Base-by-base conservation (phyloP, 176 grass and related monocot species). In the Avena insularis region DNA sequence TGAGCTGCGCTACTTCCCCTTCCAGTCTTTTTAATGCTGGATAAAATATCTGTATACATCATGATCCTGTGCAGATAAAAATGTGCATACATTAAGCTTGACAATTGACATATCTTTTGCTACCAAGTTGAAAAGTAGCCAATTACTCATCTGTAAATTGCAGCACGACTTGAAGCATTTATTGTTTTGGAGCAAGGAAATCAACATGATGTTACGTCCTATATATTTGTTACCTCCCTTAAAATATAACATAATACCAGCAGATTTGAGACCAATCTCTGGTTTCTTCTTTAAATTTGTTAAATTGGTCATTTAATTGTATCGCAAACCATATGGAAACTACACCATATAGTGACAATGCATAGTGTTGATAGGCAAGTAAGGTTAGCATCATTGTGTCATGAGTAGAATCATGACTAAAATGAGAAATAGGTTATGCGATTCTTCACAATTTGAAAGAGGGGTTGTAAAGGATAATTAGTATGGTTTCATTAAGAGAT, bases 21-120 rank as follows among this genome's bases (percentile, higher is more conserved):
- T 36, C 19, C 33, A 38, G 17, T 69, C 6, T 35, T 69, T 69
- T 4, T 31, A 29, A 79, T 54, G 55, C 27, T 79, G 65, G 27
- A 78, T 61, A 38, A 79, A 36, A 78, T 89, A 35, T 15, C 16
- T 89, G n/a, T 48, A 69, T 56, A 57, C 23, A 69, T 0, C 31
- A 70, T 47, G 11, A 67, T 69, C 20, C 6, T 69, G 16, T 56
- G 35, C 11, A 71, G 16, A 67, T 68, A 47, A 54, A 70, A 65
- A 70, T 20, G 12, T 66, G 9, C 29, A 67, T 55, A 46, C 15
- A 55, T 55, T 69, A 79, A 85, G 77, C 77, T 81, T 66, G 23
- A 47, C 36, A n/a, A 75, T 81, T 66, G 23, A 47, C 36, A n/a
- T 81, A 75, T 20, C 60, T 61, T 68, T 58, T 75, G 0, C 9